These are phyloP conservation scores for Infundibulicybe gibba DNA, from an alignment of 768 basidiomycete genomes.

Conservation along the genomic window DNA sequence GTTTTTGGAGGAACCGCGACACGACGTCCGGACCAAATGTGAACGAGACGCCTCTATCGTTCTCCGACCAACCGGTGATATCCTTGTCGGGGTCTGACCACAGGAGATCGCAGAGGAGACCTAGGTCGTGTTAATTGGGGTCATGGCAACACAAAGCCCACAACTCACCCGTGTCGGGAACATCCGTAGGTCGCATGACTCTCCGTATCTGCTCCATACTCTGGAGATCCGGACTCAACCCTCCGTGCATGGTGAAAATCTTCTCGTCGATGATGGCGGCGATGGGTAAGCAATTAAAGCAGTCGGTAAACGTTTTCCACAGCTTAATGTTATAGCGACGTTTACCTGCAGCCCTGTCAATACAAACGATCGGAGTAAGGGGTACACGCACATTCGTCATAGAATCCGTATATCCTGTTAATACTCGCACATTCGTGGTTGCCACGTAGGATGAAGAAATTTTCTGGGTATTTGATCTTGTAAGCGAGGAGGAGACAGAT, in stretches of 20 bases:
- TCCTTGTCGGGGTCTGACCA: slow-evolving; percentile 99
- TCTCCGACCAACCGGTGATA: slow-evolving; percentile 99
- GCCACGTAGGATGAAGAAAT: slow-evolving; percentile 98
- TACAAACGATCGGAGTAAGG: not conserved
- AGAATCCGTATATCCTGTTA: slow-evolving; percentile 99
- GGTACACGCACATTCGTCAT: slow-evolving; percentile 88
- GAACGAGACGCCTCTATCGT: slow-evolving; percentile 98
- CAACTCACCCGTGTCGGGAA: slow-evolving; percentile 89
- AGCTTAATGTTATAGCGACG: slow-evolving; percentile 99
- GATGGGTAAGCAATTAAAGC: slow-evolving; percentile 99
- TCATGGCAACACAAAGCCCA: not conserved
- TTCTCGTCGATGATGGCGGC: slow-evolving; percentile 99
- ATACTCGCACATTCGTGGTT: slow-evolving; percentile 99
- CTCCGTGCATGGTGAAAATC: slow-evolving; percentile 99
- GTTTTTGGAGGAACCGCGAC: slow-evolving; percentile 96
- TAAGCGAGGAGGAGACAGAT: slow-evolving; percentile 98
- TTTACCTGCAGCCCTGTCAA: slow-evolving; percentile 64
- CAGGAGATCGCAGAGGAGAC: slow-evolving; percentile 90
- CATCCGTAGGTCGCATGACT: slow-evolving; percentile 98
- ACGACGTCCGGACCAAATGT: slow-evolving; percentile 99
- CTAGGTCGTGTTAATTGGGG: slow-evolving; percentile 32
- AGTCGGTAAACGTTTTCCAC: slow-evolving; percentile 99
- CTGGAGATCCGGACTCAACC: slow-evolving; percentile 94
- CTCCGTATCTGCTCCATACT: slow-evolving; percentile 99
- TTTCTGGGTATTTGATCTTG: slow-evolving; percentile 99